Conservation (phyloP, 768 basidiomycete species). For the Leccinum subgranulosum region DNA sequence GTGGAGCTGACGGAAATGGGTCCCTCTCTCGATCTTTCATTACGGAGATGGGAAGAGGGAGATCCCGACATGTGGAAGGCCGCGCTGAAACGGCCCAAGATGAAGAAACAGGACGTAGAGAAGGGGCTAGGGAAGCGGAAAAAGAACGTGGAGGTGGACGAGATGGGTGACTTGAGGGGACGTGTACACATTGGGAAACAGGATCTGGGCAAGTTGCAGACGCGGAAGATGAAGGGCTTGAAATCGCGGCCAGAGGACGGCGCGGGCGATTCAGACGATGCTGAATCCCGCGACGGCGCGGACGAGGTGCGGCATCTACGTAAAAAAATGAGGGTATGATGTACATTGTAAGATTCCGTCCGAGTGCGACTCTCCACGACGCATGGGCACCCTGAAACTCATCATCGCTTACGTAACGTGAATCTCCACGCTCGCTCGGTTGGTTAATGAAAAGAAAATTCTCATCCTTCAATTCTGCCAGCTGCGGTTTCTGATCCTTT, state of each 20-base stretch:
- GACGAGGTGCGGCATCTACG: slow-evolving; percentile 19
- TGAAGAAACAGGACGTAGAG: slow-evolving; percentile 86
- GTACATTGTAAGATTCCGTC: neutral
- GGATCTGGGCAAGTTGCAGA: slow-evolving; percentile 82
- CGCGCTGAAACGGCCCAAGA: slow-evolving; percentile 79
- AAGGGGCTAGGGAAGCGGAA: slow-evolving; percentile 86
- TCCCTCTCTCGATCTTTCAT: slow-evolving; percentile 77
- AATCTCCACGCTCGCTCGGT: slow-evolving; percentile 4
- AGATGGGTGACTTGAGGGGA: slow-evolving; percentile 95
- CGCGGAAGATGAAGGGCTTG: slow-evolving; percentile 95
- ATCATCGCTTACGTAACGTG: slow-evolving; percentile 18
- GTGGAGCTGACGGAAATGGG: slow-evolving; percentile 88
- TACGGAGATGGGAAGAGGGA: slow-evolving; percentile 72
- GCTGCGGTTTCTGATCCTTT: neutral
- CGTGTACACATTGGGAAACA: slow-evolving; percentile 87
- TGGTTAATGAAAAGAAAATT: slow-evolving; percentile 16
- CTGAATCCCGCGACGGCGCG: slow-evolving; percentile 6
- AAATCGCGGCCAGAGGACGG: slow-evolving; percentile 36
- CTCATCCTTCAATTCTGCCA: slow-evolving; percentile 9
- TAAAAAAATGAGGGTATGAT: slow-evolving; percentile 17
- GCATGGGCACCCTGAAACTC: neutral
- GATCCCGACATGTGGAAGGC: slow-evolving; percentile 78
- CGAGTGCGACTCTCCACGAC: neutral
- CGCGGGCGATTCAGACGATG: neutral
- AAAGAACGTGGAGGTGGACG: slow-evolving; percentile 96